Evolutionary conservation across 2,329 filamentous ascomycete genomes (phyloP), one percentile per base, ranked within the genome.

Genomic region (Coniochaeta sp.): DNA sequence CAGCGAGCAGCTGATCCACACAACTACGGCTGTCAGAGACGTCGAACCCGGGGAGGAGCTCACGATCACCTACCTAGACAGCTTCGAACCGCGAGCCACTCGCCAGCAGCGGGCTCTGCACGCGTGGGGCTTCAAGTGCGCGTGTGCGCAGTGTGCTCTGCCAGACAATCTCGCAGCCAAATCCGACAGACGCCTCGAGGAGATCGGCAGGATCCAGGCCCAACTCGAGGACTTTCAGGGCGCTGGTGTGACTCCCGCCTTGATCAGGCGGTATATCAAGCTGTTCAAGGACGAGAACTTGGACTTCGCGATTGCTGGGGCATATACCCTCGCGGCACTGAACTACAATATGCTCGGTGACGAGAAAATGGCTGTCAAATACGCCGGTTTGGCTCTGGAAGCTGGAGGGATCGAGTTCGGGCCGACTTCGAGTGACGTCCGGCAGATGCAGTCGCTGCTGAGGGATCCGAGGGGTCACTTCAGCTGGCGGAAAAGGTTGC

Each of bases 291-390:
- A 66, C 14, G 72, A 74, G 60, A 59, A 65, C 2, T 63, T 75
- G 17, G 59, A 70, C 32, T 63, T 67, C 7, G 66, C 70, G 32
- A 61, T 73, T 4, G 70, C 69, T 2, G 64, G 63, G 16, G 72
- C 69, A 7, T 72, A 72, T 60, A 71, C 70, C 5, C 68, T 70
- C 1, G 72, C 72, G 2, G 73, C 73, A 16, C 65, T 74, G 16
- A 74, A 73, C 59, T 73, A 64, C 42, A 71, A 70, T 8, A 63
- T 72, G 28, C 70, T 73, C 36, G 70, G 69, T 8, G 68, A 69
- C 22, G 70, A 70, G 59, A 63, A 64, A 30, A 65, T 65, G 58
- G 68, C 71, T 0, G 62, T 59, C 4, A 61, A 65, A 56, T 72
- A 71, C 52, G 73, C 72, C 1, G 24, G 36, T 7, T 58, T 62